These are phyloP conservation scores for Pyrenopolyporus hunteri DNA, from an alignment of 495 filamentous ascomycete species.

Conservation along the genomic window DNA sequence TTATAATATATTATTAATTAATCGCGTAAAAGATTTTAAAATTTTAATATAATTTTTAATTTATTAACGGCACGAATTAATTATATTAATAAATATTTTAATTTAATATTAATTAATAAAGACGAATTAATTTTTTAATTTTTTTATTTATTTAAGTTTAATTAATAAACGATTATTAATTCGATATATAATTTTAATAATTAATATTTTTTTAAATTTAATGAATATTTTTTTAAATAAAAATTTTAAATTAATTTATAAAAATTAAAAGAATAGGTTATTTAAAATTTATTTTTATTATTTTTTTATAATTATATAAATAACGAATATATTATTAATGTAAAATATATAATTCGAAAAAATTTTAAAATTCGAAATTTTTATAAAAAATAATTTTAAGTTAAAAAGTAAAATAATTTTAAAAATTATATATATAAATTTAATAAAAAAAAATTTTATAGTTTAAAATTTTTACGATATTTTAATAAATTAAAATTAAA, in stretches of 20 bases:
- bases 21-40: not conserved
- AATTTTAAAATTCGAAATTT: not conserved
- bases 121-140: not conserved
- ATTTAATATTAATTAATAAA: not conserved
- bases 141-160: not conserved
- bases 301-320: not conserved
- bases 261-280: not conserved
- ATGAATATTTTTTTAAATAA: not conserved
- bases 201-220: not conserved
- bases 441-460: not conserved
- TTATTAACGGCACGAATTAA: not conserved
- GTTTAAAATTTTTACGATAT: not conserved
- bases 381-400: not conserved
- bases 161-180: not conserved
- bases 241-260: not conserved
- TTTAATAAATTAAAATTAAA: not conserved
- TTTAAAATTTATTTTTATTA: not conserved
- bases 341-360: not conserved
- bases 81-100: not conserved
- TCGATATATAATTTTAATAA: not conserved
- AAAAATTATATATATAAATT: not conserved
- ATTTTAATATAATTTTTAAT: not conserved
- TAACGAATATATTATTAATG: not conserved
- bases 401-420: not conserved
- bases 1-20: not conserved